Conservation (phyloP, 2,329 filamentous ascomycete species). For the Teratosphaeria pseudoeucalypti region DNA sequence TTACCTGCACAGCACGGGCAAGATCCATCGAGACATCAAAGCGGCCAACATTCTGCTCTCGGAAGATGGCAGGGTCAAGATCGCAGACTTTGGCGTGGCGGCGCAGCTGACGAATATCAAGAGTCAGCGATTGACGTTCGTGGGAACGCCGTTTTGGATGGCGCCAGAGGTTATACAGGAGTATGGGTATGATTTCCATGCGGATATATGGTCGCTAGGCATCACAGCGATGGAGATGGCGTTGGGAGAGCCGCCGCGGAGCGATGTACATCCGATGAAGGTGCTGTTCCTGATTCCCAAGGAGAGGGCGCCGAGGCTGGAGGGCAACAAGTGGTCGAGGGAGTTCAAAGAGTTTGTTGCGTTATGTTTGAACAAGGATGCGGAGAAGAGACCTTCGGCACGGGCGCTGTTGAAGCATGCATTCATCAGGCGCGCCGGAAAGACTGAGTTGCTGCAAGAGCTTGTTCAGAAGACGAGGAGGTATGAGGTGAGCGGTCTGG, state of each 20-base stretch:
- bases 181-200: constrained; percentile 74
- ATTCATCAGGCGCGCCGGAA: constrained; percentile 80
- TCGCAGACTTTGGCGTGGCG: constrained; percentile 94
- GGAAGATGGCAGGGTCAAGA: constrained; percentile 79
- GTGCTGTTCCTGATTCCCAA: constrained; percentile 87
- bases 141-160: constrained; percentile 97
- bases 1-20: constrained; percentile 86
- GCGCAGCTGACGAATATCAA: constrained; percentile 96
- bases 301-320: constrained; percentile 70
- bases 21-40: constrained; percentile 95
- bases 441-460: constrained; percentile 78
- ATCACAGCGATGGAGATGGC: constrained; percentile 88
- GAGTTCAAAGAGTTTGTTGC: constrained; percentile 93
- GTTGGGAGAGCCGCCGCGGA: constrained; percentile 78
- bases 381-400: constrained; percentile 71
- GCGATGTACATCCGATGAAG: constrained; percentile 83
- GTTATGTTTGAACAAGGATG: constrained; percentile 84
- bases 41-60: constrained; percentile 94
- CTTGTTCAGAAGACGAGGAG: constrained; percentile 73
- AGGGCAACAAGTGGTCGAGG: constrained; percentile 63
- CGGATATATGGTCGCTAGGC: constrained; percentile 85
- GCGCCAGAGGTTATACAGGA: constrained; percentile 90
- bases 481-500: constrained; percentile 51
- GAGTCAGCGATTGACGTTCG: constrained; percentile 93
- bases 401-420: constrained; percentile 79